Conservation (phyloP, 139 green algal species). For the Chlamydomonas sphaeroides region DNA sequence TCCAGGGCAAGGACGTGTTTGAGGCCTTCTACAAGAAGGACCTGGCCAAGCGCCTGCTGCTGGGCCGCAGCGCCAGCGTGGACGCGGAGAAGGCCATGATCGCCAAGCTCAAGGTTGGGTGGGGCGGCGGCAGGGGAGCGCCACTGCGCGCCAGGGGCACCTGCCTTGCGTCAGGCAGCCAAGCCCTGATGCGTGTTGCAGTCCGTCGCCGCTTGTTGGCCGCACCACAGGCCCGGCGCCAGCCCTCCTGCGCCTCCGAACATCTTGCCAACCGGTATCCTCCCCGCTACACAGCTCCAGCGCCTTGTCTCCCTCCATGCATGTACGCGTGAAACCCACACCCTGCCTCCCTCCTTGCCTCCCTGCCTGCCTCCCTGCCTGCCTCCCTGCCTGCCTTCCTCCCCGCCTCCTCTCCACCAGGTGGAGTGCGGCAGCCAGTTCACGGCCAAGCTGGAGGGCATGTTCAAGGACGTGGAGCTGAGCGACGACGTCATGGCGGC, state of each 20-base stretch:
- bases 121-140: no score
- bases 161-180: no score
- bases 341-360: no score
- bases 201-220: background rate
- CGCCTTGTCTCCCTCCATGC: no score
- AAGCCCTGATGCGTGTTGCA: background rate
- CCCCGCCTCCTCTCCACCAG: slow-evolving; percentile 9
- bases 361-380: background rate
- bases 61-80: slow-evolving; percentile 83
- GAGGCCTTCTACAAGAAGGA: slow-evolving; percentile 99
- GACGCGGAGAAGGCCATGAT: slow-evolving; percentile 98
- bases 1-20: slow-evolving; percentile 99
- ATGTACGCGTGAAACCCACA: no score
- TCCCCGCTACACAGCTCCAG: no score
- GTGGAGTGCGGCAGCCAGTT: slow-evolving; percentile 96
- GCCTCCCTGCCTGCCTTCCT: background rate
- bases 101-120: slow-evolving; percentile 86
- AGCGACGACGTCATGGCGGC: slow-evolving; percentile 56
- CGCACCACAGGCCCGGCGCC: no score
- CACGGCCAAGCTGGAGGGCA: slow-evolving; percentile 98
- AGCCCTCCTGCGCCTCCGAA: no score
- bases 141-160: no score
- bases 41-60: slow-evolving; percentile 95
- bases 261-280: no score
- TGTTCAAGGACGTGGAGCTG: slow-evolving; percentile 92